Percentiles rank a stretch among this genome's conserved stretches.
Conservation (phyloP, 176 grass and related monocot genomes). For the Zizania latifolia region DNA sequence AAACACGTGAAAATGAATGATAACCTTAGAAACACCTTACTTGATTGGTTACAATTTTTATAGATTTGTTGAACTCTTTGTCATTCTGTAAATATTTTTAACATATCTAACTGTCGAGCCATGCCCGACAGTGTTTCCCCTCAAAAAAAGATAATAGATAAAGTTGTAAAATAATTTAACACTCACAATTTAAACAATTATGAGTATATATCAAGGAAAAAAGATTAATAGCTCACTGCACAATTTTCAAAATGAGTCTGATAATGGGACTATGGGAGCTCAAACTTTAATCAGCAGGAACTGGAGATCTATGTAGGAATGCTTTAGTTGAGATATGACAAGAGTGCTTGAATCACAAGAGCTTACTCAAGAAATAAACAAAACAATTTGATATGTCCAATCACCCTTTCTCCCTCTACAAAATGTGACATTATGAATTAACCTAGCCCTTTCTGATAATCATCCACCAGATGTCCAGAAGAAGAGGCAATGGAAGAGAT, state of each 20-base stretch:
- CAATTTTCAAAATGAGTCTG: slow-evolving; percentile 18
- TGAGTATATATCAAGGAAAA: background rate
- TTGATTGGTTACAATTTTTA: no score
- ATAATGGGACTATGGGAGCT: background rate
- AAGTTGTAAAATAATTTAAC: background rate
- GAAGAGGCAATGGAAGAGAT: background rate
- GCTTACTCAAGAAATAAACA: slow-evolving; percentile 13
- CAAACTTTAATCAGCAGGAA: background rate
- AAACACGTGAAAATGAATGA: no score
- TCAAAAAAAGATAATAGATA: no score
- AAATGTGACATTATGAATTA: slow-evolving; percentile 24
- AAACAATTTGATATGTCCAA: slow-evolving; percentile 6
- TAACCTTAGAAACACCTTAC: no score
- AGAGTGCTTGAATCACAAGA: background rate
- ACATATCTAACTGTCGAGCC: no score
- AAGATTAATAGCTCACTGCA: background rate
- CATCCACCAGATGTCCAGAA: slow-evolving; percentile 16
- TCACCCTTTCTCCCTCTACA: slow-evolving; percentile 3
- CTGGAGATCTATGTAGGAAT: background rate
- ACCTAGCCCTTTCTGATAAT: background rate
- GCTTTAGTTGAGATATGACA: background rate
- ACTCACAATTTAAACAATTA: background rate
- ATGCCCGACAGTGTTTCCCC: no score
- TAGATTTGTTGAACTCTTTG: no score
- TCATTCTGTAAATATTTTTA: no score